A percentile compares a stretch with the other conserved stretches of the same genome.
Conservation (phyloP, 805 yeast species). For the Yarrowia yakushimensis region DNA sequence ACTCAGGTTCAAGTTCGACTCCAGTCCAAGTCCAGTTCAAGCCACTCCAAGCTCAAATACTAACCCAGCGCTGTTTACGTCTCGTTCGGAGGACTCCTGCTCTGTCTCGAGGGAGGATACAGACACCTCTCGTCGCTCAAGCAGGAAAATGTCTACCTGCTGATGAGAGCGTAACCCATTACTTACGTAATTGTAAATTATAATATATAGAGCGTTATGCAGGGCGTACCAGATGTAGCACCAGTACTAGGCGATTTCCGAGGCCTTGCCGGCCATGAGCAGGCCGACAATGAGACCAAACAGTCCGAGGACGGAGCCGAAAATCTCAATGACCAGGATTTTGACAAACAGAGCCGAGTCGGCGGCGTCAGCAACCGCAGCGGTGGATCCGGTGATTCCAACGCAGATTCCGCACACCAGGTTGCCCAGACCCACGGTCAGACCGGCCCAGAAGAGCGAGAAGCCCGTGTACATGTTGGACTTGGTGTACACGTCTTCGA, state of each 20-base stretch:
- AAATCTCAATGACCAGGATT: slow-evolving; percentile 93
- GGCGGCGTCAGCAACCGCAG: slow-evolving; percentile 96
- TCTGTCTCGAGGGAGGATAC: slow-evolving; percentile 94
- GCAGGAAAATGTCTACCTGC: slow-evolving; percentile 88
- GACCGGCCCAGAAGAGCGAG: slow-evolving; percentile 96
- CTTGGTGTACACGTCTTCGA: slow-evolving; percentile 63
- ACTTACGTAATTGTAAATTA: slow-evolving; percentile 20
- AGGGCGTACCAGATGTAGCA: slow-evolving; percentile 13
- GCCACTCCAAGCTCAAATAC: not conserved
- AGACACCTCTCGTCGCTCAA: slow-evolving; percentile 82
- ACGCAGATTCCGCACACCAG: slow-evolving; percentile 96
- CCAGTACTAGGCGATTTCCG: slow-evolving; percentile 58
- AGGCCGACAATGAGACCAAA: slow-evolving; percentile 97
- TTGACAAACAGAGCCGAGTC: slow-evolving; percentile 93
- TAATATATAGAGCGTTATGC: slow-evolving; percentile 25
- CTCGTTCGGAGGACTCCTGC: slow-evolving; percentile 90
- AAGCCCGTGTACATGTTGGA: slow-evolving; percentile 92
- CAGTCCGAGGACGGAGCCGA: slow-evolving; percentile 92
- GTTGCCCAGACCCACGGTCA: slow-evolving; percentile 91
- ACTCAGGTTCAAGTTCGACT: no score
- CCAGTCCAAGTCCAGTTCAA: no score
- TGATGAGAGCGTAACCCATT: slow-evolving; percentile 54
- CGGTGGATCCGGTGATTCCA: slow-evolving; percentile 97
- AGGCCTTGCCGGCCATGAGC: slow-evolving; percentile 94
- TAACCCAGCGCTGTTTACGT: slow-evolving; percentile 74